phyloP scores from a whole-genome alignment of 139 green algal genomes.

The Chlamydomonas urium region DNA sequence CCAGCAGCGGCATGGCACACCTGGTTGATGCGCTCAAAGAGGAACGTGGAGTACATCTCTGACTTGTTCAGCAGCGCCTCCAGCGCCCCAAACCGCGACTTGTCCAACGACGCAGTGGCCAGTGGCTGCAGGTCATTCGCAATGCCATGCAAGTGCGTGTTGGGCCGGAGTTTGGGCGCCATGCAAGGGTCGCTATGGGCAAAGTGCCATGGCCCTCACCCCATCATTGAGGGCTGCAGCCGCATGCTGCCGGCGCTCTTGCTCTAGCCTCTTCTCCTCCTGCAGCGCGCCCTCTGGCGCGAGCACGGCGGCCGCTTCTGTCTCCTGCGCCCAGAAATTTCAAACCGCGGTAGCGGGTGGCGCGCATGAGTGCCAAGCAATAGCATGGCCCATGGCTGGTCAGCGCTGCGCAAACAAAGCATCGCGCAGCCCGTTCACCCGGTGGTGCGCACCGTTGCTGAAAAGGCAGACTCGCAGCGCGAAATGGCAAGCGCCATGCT shows the following conservation, averaged over 20 bases:
- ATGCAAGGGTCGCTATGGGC: background rate
- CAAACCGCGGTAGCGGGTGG: background rate
- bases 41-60: conserved; percentile 81
- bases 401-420: too few species aligned
- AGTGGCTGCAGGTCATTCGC: background rate
- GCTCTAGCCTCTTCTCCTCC: conserved; percentile 61
- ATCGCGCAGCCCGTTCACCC: too few species aligned
- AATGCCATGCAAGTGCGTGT: background rate
- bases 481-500: too few species aligned
- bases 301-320: conserved; percentile 46
- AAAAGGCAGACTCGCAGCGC: too few species aligned
- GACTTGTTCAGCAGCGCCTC: conserved; percentile 54
- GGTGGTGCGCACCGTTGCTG: too few species aligned
- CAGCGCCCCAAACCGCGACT: conserved; percentile 5
- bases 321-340: conserved; percentile 30
- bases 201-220: too few species aligned
- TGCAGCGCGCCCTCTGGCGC: conserved; percentile 43
- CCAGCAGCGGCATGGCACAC: too few species aligned
- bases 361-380: too few species aligned
- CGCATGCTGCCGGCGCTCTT: conserved; percentile 42
- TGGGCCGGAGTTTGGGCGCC: background rate
- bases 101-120: background rate
- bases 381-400: too few species aligned
- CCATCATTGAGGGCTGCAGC: conserved; percentile 25
- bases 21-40: conserved; percentile 83